Conservation (phyloP, 306 rosid species). For the Quercus mongolica region DNA sequence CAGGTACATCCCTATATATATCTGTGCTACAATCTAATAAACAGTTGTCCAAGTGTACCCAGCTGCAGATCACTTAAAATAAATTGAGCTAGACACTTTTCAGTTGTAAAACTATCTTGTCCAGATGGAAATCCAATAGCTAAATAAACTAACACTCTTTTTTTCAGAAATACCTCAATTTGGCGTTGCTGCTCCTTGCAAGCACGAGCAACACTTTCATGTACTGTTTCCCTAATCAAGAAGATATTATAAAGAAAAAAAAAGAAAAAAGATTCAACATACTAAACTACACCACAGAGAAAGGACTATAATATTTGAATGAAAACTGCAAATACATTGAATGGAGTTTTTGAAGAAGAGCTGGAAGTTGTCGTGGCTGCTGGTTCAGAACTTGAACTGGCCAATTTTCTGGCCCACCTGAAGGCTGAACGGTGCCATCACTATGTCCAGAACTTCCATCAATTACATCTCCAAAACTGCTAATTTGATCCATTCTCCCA, state of each 20-base stretch:
- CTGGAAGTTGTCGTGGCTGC: slow-evolving; percentile 83
- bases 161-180: slow-evolving; percentile 65
- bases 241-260: not conserved
- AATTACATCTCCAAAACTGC: slow-evolving; percentile 48
- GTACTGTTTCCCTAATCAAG: slow-evolving; percentile 66
- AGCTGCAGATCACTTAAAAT: not conserved
- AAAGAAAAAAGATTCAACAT: not conserved
- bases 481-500: slow-evolving; percentile 60
- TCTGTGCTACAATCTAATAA: not conserved
- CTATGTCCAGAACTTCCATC: slow-evolving; percentile 65
- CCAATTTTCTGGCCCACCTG: slow-evolving; percentile 76
- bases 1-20: not conserved
- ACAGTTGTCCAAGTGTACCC: not conserved
- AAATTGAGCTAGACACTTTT: slow-evolving; percentile 10
- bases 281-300: slow-evolving; percentile 7
- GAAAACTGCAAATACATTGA: slow-evolving; percentile 55
- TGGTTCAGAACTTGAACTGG: slow-evolving; percentile 84
- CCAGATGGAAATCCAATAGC: not conserved
- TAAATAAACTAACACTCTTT: not conserved
- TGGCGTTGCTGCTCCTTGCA: slow-evolving; percentile 97
- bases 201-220: slow-evolving; percentile 72
- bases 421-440: slow-evolving; percentile 46
- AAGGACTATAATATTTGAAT: slow-evolving; percentile 14
- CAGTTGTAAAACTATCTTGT: not conserved
- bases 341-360: slow-evolving; percentile 91